Conservation (phyloP, 148 eudicot genomes). For the Chenopodium quinoa region DNA sequence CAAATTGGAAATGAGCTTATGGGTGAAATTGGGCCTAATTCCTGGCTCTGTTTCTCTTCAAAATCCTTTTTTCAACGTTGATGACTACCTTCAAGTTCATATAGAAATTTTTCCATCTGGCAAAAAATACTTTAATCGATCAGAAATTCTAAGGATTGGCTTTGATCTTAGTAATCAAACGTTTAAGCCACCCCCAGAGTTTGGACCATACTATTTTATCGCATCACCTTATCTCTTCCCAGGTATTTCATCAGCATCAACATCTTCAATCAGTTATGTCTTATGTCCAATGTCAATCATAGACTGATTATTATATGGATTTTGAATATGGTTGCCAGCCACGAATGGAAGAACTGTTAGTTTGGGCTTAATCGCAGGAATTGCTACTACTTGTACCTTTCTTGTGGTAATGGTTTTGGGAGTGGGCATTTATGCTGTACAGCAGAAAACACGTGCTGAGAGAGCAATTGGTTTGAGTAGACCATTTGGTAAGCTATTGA, state of each 20-base stretch:
- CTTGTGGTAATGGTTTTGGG: slow-evolving; percentile 57
- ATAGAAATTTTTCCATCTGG: slow-evolving; percentile 69
- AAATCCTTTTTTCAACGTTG: slow-evolving; percentile 64
- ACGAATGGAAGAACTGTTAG: slow-evolving; percentile 39
- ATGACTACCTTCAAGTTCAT: slow-evolving; percentile 77
- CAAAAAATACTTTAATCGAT: slow-evolving; percentile 51
- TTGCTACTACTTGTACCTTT: slow-evolving; percentile 45
- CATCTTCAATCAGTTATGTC: neutral
- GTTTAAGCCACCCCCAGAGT: slow-evolving; percentile 67
- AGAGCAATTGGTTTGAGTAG: slow-evolving; percentile 65
- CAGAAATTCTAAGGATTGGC: slow-evolving; percentile 67
- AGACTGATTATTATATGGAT: neutral
- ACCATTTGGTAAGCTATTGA: slow-evolving; percentile 62
- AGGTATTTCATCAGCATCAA: slow-evolving; percentile 40
- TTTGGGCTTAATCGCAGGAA: slow-evolving; percentile 47
- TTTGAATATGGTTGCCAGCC: slow-evolving; percentile 31
- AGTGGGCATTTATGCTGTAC: slow-evolving; percentile 56
- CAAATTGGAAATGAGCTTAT: slow-evolving; percentile 71
- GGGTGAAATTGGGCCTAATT: slow-evolving; percentile 59
- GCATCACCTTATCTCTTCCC: slow-evolving; percentile 68
- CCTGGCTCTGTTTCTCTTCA: slow-evolving; percentile 80
- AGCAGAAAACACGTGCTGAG: slow-evolving; percentile 74
- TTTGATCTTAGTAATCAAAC: slow-evolving; percentile 69
- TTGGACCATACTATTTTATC: slow-evolving; percentile 81
- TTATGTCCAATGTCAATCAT: neutral